Evolutionary conservation across 371 early-diverging fungal genomes (phyloP), one percentile per base, ranked within the genome.

Genomic region (Mucor irregularis): DNA sequence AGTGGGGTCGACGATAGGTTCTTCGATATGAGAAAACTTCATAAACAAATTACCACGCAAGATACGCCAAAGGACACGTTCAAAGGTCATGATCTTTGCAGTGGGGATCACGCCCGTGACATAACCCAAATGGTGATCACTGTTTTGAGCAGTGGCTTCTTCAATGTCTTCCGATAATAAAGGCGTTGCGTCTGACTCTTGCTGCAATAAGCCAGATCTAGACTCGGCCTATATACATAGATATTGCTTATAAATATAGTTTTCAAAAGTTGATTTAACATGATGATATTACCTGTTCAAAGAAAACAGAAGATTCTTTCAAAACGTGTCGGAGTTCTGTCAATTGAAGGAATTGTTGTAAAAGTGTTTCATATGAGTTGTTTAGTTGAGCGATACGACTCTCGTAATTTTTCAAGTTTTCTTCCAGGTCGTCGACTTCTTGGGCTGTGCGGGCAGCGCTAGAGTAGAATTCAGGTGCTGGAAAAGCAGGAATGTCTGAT

Each of bases 21-120:
- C 96, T 38, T 90, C 89, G 44, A 96, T 94, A 61, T 96, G 96
- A 10, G 93, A 92, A 46, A 88, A 84, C 73, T 95, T 96, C 85
- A 98, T 90, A 80, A 85, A 95, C 56, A 98, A 73, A 74, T 98
- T 97, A 33, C 99, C 99, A 53, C 99, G 92, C 53, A 97, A 84
- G 11, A 93, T 89, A 38, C 97, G 87, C 93, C 96, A 97, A 37
- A 98, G 85, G 47, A 98, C 90, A 55, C 96, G 88, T 74, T 98
- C 96, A 66, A 98, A 95, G 10, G 90, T 92, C 26, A 82, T 83
- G 74, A 96, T 89, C 49, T 88, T 85, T 28, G 64, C 62, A 56
- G 96, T 87, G 1, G 90, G 70, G 55, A 98, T 93, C 26, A 95
- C 96, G 44, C 98, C 98, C 9, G 96, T 89, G 31, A 98, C 91